Conservation (phyloP, 2,329 filamentous ascomycete genomes). For the Monilinia fructigena region DNA sequence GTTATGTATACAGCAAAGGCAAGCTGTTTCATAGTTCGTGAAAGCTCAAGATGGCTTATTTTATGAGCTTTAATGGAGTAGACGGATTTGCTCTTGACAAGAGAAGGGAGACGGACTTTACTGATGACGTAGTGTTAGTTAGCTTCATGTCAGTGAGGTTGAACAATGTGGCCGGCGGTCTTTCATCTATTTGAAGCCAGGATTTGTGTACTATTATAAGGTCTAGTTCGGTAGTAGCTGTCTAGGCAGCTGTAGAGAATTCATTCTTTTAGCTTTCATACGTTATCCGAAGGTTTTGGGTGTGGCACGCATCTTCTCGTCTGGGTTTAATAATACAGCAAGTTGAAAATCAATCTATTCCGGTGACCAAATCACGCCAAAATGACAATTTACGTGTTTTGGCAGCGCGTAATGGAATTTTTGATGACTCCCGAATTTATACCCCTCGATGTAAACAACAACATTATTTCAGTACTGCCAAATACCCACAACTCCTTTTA, state of each 20-base stretch:
- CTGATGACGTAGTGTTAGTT: slow-evolving; percentile 2
- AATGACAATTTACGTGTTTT: slow-evolving; percentile 28
- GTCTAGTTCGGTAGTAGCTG: not conserved
- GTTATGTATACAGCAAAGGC: not conserved
- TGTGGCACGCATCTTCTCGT: too few species aligned
- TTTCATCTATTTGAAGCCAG: too few species aligned
- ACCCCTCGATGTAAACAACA: slow-evolving; percentile 31
- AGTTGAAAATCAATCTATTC: slow-evolving; percentile 32
- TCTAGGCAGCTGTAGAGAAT: too few species aligned
- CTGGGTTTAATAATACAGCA: too few species aligned
- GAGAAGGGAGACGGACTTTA: not conserved
- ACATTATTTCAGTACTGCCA: slow-evolving; percentile 25
- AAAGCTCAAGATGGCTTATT: not conserved
- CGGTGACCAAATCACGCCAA: slow-evolving; percentile 29
- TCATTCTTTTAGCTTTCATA: not conserved
- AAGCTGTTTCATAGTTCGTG: not conserved
- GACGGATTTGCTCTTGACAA: not conserved
- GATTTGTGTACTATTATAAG: not conserved
- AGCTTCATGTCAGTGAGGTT: not conserved
- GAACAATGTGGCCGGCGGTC: too few species aligned
- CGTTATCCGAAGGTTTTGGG: not conserved
- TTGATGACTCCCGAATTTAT: slow-evolving; percentile 28
- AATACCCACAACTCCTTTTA: slow-evolving; percentile 22
- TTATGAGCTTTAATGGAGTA: not conserved
- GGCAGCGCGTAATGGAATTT: slow-evolving; percentile 23